phyloP scores from a whole-genome alignment of 1,139 yeast genomes.

The Lodderomyces pseudojiufengensis region DNA sequence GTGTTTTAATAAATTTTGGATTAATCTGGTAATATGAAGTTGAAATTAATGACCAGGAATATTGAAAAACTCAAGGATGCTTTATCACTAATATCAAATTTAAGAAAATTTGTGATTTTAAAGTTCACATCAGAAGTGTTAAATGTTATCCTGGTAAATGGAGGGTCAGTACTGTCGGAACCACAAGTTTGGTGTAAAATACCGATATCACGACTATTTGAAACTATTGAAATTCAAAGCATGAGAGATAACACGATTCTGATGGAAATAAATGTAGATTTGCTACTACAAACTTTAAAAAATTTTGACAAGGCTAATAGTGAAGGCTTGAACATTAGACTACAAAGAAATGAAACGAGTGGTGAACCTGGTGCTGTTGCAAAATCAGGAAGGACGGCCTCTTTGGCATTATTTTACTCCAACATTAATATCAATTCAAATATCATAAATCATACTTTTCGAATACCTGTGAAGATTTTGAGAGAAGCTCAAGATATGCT shows the following conservation, averaged over 20 bases:
- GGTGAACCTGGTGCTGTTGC: slow-evolving; percentile 25
- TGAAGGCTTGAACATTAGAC: slow-evolving; percentile 48
- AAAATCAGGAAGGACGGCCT: slow-evolving; percentile 41
- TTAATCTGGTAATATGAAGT: slow-evolving; percentile 25
- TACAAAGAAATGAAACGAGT: slow-evolving; percentile 43
- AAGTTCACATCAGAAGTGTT: slow-evolving; percentile 47
- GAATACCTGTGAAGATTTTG: slow-evolving; percentile 54
- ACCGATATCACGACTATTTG: slow-evolving; percentile 41
- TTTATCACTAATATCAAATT: slow-evolving; percentile 27
- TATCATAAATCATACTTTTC: slow-evolving; percentile 53
- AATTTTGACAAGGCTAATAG: slow-evolving; percentile 53
- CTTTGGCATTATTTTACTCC: slow-evolving; percentile 50
- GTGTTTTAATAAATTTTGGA: too few species aligned
- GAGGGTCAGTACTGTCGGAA: slow-evolving; percentile 38
- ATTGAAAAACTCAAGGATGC: slow-evolving; percentile 29
- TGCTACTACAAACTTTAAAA: slow-evolving; percentile 49
- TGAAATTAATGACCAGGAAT: slow-evolving; percentile 30
- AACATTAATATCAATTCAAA: slow-evolving; percentile 28
- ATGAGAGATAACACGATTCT: slow-evolving; percentile 46
- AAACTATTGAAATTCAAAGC: slow-evolving; percentile 44
- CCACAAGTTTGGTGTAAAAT: slow-evolving; percentile 65
- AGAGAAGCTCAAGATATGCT: slow-evolving; percentile 42
- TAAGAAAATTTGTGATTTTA: slow-evolving; percentile 33
- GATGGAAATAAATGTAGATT: slow-evolving; percentile 55
- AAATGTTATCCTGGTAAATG: slow-evolving; percentile 46